Evolutionary conservation across 768 basidiomycete genomes (phyloP).

Genomic region (Macrolepiota dolichaula): DNA sequence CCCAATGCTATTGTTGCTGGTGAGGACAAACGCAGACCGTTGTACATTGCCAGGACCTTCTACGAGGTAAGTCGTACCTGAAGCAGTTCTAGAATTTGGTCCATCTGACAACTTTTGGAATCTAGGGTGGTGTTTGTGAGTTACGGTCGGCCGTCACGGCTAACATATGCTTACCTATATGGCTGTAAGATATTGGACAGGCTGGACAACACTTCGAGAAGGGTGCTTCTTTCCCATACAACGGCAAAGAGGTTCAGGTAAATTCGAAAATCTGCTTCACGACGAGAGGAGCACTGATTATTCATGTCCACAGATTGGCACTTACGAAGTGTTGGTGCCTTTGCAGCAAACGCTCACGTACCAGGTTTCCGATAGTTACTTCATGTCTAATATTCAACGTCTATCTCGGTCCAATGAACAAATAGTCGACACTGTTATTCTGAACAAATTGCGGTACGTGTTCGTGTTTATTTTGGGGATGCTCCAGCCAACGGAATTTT

Average conservation of each 20-base stretch:
- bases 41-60: conserved; percentile 20
- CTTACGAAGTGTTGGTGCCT: conserved; percentile 20
- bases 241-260: conserved; percentile 20
- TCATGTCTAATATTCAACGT: conserved; percentile 15
- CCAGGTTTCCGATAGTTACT: conserved; percentile 10
- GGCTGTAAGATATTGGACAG: conserved; percentile 17
- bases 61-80: conserved; percentile 14
- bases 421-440: neutral
- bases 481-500: neutral
- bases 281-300: neutral
- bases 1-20: conserved; percentile 19
- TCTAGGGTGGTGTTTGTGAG: conserved; percentile 9
- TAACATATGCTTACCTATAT: neutral
- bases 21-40: conserved; percentile 17
- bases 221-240: conserved; percentile 21
- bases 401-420: conserved; percentile 5
- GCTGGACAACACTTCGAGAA: conserved; percentile 18
- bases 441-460: conserved; percentile 7
- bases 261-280: neutral
- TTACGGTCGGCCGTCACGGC: neutral
- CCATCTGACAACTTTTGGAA: neutral
- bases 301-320: conserved; percentile 14
- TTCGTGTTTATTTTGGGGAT: neutral
- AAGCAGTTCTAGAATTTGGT: neutral
- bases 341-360: conserved; percentile 18